Conservation (phyloP, 257 asterid species). For the Misopates orontium region DNA sequence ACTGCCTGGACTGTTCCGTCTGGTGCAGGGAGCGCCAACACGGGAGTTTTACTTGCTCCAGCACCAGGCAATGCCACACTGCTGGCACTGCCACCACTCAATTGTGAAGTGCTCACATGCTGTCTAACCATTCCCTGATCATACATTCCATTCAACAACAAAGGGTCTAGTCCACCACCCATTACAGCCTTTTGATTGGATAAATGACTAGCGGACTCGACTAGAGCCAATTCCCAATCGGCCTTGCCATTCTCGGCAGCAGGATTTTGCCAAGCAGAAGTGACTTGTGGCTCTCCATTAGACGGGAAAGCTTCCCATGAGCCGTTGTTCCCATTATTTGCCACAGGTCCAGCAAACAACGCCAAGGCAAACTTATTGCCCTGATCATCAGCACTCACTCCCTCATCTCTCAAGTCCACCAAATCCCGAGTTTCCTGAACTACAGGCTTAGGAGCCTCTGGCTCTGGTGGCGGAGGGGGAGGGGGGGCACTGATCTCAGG, state of each 20-base stretch:
- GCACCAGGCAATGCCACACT: slow-evolving; percentile 74
- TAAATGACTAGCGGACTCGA: slow-evolving; percentile 71
- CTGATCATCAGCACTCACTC: slow-evolving; percentile 75
- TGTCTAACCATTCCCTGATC: slow-evolving; percentile 81
- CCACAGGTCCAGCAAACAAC: slow-evolving; percentile 63
- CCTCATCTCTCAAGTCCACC: slow-evolving; percentile 78
- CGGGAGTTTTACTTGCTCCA: slow-evolving; percentile 54
- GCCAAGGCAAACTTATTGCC: slow-evolving; percentile 79
- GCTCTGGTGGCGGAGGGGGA: slow-evolving; percentile 62
- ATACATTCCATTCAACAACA: slow-evolving; percentile 78
- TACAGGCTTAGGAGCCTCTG: slow-evolving; percentile 56
- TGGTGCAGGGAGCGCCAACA: slow-evolving; percentile 80
- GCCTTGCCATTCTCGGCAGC: slow-evolving; percentile 81
- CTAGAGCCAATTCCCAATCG: slow-evolving; percentile 86
- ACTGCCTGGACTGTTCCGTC: slow-evolving; percentile 70
- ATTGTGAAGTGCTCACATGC: slow-evolving; percentile 50
- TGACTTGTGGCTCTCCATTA: slow-evolving; percentile 53
- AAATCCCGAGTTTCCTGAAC: slow-evolving; percentile 50
- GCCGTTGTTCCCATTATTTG: slow-evolving; percentile 54
- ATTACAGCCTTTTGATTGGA: slow-evolving; percentile 66
- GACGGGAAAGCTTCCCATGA: slow-evolving; percentile 82
- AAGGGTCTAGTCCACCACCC: slow-evolving; percentile 81
- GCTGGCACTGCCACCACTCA: slow-evolving; percentile 74
- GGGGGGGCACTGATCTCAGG: slow-evolving; percentile 47
- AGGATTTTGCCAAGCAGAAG: slow-evolving; percentile 91